Evolutionary conservation across 2,329 filamentous ascomycete species (phyloP), one percentile per base, ranked within the genome.

Genomic region (Aureobasidium vineae): DNA sequence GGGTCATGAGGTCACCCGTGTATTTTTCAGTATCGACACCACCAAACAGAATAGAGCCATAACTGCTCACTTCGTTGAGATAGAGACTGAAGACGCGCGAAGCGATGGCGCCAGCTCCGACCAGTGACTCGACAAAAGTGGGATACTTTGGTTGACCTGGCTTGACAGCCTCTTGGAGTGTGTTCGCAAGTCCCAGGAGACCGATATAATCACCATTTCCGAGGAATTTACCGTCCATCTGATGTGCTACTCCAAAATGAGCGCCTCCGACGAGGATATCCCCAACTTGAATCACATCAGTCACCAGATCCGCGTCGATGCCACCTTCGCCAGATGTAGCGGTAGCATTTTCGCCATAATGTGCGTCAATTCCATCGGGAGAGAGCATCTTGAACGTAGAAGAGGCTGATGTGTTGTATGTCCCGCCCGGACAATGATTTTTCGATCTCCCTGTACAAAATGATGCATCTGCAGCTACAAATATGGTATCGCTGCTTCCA

Each of bases 41-140:
- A n/a, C 75, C 75, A 57, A 77, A 76, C 23, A 77, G 70, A 47
- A 77, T 73, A 16, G 70, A 72, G 26, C 75, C 75, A 10, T 72
- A 68, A 40, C 67, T 64, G 66, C 65, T 67, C 15, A 71, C 67
- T 26, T 73, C 71, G 60, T 76, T 76, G 57, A 77, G 68, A 65
- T 69, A 76, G 26, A 77, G 63, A 31, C 72, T 74, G 67, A 75
- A 77, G 21, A 75, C 63, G 10, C 74, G 68, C 43, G 69, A 71
- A 50, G 72, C 71, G 63, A 75, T 76, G 16, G 72, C 71, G 11
- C 73, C 73, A 11, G 73, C 69, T 45, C 71, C 68, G 28, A 68
- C 69, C 26, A 76, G 66, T 4, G 75, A 71, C 60, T 75, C 73
- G 1, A 74, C 74, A 63, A 76, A 72, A 57, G 75, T 76, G 3